phyloP scores from a whole-genome alignment of 805 yeast species.

The Metschnikowia proteae region DNA sequence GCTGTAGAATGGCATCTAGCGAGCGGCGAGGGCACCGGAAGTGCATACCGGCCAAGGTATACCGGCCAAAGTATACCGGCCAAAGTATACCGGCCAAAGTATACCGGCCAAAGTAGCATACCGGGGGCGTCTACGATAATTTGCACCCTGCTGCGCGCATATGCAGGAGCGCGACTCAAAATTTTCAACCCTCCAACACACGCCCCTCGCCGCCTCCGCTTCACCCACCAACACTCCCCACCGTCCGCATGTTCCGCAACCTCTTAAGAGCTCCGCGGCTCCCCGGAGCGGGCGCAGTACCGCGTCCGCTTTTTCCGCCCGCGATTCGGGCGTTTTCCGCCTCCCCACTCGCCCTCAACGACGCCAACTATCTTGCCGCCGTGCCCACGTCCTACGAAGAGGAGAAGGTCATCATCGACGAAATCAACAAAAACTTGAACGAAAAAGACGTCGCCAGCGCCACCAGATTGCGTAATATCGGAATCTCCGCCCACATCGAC shows the following conservation, averaged over 20 bases:
- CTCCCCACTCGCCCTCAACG: background rate
- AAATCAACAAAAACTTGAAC: constrained; percentile 46
- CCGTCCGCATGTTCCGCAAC: constrained; percentile 1
- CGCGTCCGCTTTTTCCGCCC: background rate
- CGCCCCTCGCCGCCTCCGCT: background rate
- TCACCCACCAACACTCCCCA: background rate
- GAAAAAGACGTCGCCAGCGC: constrained; percentile 52
- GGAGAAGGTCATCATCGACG: constrained; percentile 66
- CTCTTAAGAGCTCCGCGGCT: background rate
- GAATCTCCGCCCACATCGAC: constrained; percentile 97
- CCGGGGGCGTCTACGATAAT: background rate
- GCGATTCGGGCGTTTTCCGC: constrained; percentile 4
- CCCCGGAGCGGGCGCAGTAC: background rate
- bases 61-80: too few species aligned
- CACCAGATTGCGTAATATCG: constrained; percentile 78
- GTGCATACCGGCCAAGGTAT: too few species aligned
- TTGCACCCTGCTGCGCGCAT: constrained; percentile 4
- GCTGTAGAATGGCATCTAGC: too few species aligned
- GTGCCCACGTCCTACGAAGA: constrained; percentile 57
- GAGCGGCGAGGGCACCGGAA: too few species aligned
- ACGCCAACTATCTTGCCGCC: constrained; percentile 9
- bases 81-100: too few species aligned
- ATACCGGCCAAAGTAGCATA: too few species aligned
- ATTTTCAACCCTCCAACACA: background rate
- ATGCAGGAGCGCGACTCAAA: background rate